These are phyloP conservation scores for Colletotrichum truncatum DNA, from an alignment of 2,329 filamentous ascomycete species.

Conservation along the genomic window DNA sequence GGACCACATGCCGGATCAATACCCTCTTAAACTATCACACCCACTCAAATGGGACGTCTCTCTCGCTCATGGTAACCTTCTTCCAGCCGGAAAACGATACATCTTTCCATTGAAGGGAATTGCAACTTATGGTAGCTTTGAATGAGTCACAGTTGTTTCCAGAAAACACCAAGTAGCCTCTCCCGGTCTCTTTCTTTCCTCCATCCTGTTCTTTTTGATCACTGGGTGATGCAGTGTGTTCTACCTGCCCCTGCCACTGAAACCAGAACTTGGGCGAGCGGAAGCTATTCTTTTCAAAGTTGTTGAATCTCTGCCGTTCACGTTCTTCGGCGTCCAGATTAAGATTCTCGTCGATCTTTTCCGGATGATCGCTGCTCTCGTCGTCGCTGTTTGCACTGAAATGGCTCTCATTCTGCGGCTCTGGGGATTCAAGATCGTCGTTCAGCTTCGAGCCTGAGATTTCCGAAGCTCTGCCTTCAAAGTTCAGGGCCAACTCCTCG, in stretches of 20 bases:
- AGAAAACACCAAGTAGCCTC: constrained; percentile 21
- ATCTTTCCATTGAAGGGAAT: constrained; percentile 2
- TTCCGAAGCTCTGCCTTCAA: not conserved
- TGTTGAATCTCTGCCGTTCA: not conserved
- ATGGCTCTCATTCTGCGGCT: not conserved
- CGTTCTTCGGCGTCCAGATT: not conserved
- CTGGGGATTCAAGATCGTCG: not conserved
- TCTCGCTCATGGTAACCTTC: constrained; percentile 14
- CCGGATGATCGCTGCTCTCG: not conserved
- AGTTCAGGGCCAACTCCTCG: not conserved
- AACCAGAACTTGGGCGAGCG: constrained; percentile 26
- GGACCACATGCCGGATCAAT: no score
- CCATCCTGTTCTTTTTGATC: not conserved
- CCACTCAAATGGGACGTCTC: constrained; percentile 15
- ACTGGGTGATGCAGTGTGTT: rapidly evolving
- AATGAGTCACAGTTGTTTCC: constrained; percentile 20
- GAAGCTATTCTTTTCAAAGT: constrained; percentile 26
- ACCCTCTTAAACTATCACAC: no score
- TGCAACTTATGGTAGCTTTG: constrained; percentile 14
- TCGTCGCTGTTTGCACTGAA: not conserved
- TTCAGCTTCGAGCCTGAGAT: not conserved
- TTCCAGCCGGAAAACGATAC: constrained; percentile 21
- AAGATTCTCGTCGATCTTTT: not conserved
- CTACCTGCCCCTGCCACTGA: constrained; percentile 6
- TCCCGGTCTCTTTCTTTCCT: not conserved